phyloP scores from a whole-genome alignment of 2,329 filamentous ascomycete genomes.

The Pseudophaeomoniella oleicola region DNA sequence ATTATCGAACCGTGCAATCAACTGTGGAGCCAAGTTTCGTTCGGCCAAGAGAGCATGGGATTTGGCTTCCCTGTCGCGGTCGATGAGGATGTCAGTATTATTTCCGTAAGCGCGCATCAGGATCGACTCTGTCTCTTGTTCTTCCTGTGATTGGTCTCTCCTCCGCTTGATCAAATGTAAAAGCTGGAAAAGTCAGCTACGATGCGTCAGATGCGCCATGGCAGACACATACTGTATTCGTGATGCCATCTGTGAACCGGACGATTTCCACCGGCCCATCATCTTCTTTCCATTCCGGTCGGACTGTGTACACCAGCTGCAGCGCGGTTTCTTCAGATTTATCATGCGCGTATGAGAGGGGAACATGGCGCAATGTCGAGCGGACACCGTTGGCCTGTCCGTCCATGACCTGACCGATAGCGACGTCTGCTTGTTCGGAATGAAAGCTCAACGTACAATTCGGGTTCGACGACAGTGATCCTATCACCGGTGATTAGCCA shows the following conservation, averaged over 20 bases:
- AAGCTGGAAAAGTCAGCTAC: conserved; percentile 23
- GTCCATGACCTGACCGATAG: too few species aligned
- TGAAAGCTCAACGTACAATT: too few species aligned
- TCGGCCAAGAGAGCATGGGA: conserved; percentile 77
- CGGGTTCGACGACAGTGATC: too few species aligned
- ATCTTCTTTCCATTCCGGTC: conserved; percentile 66
- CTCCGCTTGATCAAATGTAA: conserved; percentile 35
- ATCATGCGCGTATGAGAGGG: conserved; percentile 61
- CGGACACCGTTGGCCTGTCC: conserved; percentile 2
- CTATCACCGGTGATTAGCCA: too few species aligned
- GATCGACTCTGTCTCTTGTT: conserved; percentile 72
- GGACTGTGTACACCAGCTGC: conserved; percentile 61
- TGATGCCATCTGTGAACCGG: conserved; percentile 94
- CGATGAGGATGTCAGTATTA: conserved; percentile 88
- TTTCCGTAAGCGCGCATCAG: conserved; percentile 87
- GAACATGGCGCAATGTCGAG: conserved; percentile 38
- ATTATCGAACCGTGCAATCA: conserved; percentile 88
- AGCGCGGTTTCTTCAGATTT: conserved; percentile 68
- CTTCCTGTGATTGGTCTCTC: conserved; percentile 55
- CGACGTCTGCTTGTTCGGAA: too few species aligned
- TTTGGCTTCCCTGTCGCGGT: conserved; percentile 60
- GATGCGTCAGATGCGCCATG: conserved; percentile 9
- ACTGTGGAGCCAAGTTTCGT: conserved; percentile 66
- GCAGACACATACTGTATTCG: conserved; percentile 57
- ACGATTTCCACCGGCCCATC: conserved; percentile 69